A percentile compares a stretch with the other conserved stretches of the same genome.
These are phyloP conservation scores for Neoscytalidium dimidiatum DNA, from an alignment of 2,329 filamentous ascomycete species.

Conservation along the genomic window DNA sequence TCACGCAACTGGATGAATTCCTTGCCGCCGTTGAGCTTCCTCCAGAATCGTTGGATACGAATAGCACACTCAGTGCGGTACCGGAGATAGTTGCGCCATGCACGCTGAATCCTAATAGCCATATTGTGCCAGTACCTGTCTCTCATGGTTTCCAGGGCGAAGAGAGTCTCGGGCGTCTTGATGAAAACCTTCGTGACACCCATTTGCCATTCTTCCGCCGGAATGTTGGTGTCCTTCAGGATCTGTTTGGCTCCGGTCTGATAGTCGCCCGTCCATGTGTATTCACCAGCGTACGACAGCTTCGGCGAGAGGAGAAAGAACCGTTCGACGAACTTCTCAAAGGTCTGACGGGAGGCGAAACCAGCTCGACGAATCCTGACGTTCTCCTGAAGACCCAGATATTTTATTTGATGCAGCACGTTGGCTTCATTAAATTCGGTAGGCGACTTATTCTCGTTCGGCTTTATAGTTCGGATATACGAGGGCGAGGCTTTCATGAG, in stretches of 20 bases:
- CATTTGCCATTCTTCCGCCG: conserved; percentile 93
- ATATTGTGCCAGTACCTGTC: conserved; percentile 99
- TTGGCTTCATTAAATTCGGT: conserved; percentile 90
- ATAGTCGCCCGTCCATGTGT: conserved; percentile 89
- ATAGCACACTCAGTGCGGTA: conserved; percentile 92
- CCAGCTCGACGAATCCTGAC: conserved; percentile 94
- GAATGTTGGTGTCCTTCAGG: conserved; percentile 93
- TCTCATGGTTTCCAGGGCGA: conserved; percentile 95
- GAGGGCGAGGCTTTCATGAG: conserved; percentile 97
- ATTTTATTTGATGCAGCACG: conserved; percentile 97
- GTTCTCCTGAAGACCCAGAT: conserved; percentile 98
- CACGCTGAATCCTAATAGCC: conserved; percentile 94
- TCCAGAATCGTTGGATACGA: conserved; percentile 93
- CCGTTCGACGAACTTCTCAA: conserved; percentile 96
- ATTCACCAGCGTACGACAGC: conserved; percentile 94
- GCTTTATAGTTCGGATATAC: conserved; percentile 98
- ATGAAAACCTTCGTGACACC: conserved; percentile 97
- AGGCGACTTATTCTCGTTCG: conserved; percentile 97
- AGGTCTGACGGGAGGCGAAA: conserved; percentile 95
- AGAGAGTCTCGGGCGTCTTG: conserved; percentile 95
- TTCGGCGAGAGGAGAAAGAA: conserved; percentile 95
- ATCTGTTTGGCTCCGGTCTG: conserved; percentile 90
- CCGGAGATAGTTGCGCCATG: conserved; percentile 93
- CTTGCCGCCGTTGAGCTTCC: conserved; percentile 85
- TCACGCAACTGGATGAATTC: conserved; percentile 89